Conservation (phyloP, 1,284 basidiomycete genomes). For the Anthracocystis setariae region DNA sequence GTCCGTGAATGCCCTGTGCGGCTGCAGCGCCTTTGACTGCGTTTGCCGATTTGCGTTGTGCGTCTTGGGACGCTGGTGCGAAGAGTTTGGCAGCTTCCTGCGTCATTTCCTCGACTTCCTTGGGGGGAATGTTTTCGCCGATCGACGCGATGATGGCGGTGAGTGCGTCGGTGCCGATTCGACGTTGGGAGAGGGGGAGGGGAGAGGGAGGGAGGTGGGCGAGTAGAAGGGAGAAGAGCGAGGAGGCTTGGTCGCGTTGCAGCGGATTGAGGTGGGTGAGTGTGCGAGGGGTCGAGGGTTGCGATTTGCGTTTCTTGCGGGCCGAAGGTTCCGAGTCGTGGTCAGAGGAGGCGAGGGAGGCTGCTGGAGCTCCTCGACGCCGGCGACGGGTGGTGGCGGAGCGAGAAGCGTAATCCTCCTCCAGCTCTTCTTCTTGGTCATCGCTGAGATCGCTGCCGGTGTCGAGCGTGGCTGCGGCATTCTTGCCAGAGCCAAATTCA, state of each 20-base stretch:
- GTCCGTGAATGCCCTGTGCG: constrained; percentile 15
- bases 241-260: constrained; percentile 18
- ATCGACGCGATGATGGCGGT: constrained; percentile 10
- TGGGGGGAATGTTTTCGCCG: constrained; percentile 39
- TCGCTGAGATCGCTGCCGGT: constrained; percentile 24
- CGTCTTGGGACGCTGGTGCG: constrained; percentile 24
- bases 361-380: constrained; percentile 4
- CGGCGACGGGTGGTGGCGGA: constrained; percentile 6
- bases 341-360: constrained; percentile 4
- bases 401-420: constrained; percentile 1
- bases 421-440: constrained; percentile 7
- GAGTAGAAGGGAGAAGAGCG: constrained; percentile 29
- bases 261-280: constrained; percentile 32
- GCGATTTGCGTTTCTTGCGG: not conserved
- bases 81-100: constrained; percentile 43
- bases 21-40: constrained; percentile 30
- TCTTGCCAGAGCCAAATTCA: constrained; percentile 21
- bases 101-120: constrained; percentile 51
- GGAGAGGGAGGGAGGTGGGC: constrained; percentile 21
- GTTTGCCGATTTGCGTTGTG: constrained; percentile 15
- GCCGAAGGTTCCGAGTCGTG: not conserved
- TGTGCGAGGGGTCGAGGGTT: constrained; percentile 3
- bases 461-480: constrained; percentile 3
- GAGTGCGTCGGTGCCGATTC: constrained; percentile 18
- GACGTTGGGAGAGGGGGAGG: constrained; percentile 14